Evolutionary conservation across 1,284 basidiomycete genomes (phyloP).

Genomic region (Marasmius tenuissimus): DNA sequence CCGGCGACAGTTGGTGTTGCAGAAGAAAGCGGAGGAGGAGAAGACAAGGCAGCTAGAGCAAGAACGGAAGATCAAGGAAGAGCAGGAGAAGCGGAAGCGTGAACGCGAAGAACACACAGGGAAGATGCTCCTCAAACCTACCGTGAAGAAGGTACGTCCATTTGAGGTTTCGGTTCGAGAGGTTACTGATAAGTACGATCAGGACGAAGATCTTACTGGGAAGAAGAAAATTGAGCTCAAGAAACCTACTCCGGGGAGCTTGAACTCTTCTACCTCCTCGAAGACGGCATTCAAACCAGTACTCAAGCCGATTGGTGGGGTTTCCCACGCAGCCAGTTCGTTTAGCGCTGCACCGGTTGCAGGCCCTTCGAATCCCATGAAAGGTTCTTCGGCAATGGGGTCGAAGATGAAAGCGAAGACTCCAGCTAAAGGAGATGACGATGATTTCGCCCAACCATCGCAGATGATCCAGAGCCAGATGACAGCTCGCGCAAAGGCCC

Average conservation of each 20-base stretch:
- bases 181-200: conserved; percentile 3
- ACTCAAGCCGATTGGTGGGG: conserved; percentile 28
- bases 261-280: conserved; percentile 31
- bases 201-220: conserved; percentile 68
- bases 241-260: conserved; percentile 30
- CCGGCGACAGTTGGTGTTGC: conserved; percentile 66
- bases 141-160: conserved; percentile 54
- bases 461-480: conserved; percentile 65
- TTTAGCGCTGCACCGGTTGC: neutral
- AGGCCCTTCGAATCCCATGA: conserved; percentile 6
- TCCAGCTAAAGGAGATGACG: conserved; percentile 35
- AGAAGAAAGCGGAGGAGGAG: conserved; percentile 81
- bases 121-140: conserved; percentile 51
- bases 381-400: neutral
- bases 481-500: conserved; percentile 66
- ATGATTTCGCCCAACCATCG: conserved; percentile 57
- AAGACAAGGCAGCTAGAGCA: conserved; percentile 61
- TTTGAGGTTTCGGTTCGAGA: neutral
- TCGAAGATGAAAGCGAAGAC: conserved; percentile 47
- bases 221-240: conserved; percentile 63
- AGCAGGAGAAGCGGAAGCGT: conserved; percentile 67
- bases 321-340: conserved; percentile 16
- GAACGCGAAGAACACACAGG: conserved; percentile 75
- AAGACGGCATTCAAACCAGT: conserved; percentile 52
- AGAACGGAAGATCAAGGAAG: conserved; percentile 70